Evolutionary conservation across 2,329 filamentous ascomycete genomes (phyloP), one percentile per base, ranked within the genome.

Genomic region (Ophiostoma ulmi): DNA sequence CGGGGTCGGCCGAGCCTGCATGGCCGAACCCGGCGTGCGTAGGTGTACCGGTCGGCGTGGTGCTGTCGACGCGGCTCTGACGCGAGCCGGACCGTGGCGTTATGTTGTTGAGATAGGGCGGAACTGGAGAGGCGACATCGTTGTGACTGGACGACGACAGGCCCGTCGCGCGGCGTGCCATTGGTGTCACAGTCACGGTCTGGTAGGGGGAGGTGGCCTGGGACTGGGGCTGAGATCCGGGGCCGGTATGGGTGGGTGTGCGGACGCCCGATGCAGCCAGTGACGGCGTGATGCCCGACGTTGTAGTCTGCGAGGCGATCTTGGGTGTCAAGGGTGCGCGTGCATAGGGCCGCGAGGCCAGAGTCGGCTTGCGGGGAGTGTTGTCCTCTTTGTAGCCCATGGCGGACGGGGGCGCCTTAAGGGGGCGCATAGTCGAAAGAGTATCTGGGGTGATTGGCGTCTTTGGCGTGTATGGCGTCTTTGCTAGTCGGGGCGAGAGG

Each of bases 31-130:
- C 78, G 14, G 85, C 83, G 0, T 77, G 77, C 67, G 80, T 85
- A 5, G 88, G 87, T 0, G 88, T 90, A 71, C 83, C 84, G 73
- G 79, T 86, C 3, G 91, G 90, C 1, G 92, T 93, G 41, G 85
- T 86, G 72, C 84, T 86, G 77, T 92, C 88, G 71, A 89, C 86
- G 74, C 92, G 88, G 75, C 83, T 88, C 78, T 88, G 92, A 73
- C 93, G 86, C 67, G 88, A 83, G 10, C 90, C 90, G 10, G 93
- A 93, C 74, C 93, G 88, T 68, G 93, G 92, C 3, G 93, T 96
- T 77, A 93, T 82, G 78, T 92, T 93, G 78, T 81, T 85, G 64
- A 93, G 80, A 75, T 87, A 87, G 68, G 85, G 77, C 68, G 84
- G 82, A 39, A 84, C 81, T 10, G 87, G 83, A 64, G 85, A 84